These are phyloP conservation scores for Delitschia confertaspora DNA, from an alignment of 495 filamentous ascomycete genomes.

Conservation along the genomic window DNA sequence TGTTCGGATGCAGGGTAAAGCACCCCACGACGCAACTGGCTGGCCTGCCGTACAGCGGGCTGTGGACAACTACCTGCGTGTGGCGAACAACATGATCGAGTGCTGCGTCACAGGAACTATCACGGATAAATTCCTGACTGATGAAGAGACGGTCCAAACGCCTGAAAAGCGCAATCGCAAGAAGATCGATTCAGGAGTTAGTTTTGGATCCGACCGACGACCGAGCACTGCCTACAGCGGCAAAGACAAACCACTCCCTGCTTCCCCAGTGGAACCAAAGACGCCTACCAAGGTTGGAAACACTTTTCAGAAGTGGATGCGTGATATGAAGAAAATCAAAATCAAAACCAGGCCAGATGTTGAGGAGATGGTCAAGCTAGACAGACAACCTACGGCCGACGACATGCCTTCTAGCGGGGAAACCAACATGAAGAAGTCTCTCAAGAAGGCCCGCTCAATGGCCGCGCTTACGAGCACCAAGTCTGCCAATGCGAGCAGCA, in stretches of 20 bases:
- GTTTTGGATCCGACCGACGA: constrained; percentile 40
- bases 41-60: constrained; percentile 49
- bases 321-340: constrained; percentile 45
- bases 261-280: constrained; percentile 26
- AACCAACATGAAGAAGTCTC: constrained; percentile 24
- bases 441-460: constrained; percentile 37
- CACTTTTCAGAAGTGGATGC: constrained; percentile 50
- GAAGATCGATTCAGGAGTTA: constrained; percentile 58
- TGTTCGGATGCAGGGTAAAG: constrained; percentile 47
- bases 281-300: constrained; percentile 38
- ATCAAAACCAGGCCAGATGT: constrained; percentile 26
- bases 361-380: constrained; percentile 25
- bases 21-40: constrained; percentile 43
- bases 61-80: constrained; percentile 53
- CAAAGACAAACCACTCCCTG: constrained; percentile 21
- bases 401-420: constrained; percentile 4
- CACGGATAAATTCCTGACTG: constrained; percentile 40
- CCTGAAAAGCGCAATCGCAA: constrained; percentile 38
- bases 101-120: constrained; percentile 48
- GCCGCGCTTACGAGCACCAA: constrained; percentile 26
- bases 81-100: constrained; percentile 52
- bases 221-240: constrained; percentile 15
- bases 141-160: constrained; percentile 32
- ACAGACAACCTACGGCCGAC: constrained; percentile 8
- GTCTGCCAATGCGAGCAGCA: constrained; percentile 17